Conservation (phyloP, 1,284 basidiomycete genomes). For the Anthracocystis panici-leucophaei region DNA sequence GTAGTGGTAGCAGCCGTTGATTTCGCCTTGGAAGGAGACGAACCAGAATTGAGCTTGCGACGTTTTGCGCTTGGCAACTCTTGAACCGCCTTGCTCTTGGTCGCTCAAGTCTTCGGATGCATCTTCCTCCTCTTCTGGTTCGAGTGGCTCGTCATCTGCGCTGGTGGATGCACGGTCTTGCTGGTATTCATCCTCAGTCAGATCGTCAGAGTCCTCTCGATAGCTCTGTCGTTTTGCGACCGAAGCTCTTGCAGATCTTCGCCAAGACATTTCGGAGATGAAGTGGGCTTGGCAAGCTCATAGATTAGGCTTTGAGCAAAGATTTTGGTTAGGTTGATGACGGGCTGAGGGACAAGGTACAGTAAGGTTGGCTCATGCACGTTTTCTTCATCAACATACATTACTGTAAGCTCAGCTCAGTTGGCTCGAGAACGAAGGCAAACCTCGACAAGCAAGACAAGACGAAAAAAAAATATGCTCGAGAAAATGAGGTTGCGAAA, state of each 20-base stretch:
- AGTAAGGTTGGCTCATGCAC: no score
- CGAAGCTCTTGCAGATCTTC: conserved; percentile 34
- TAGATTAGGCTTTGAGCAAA: not conserved
- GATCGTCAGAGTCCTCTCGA: conserved; percentile 34
- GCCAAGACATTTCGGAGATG: conserved; percentile 23
- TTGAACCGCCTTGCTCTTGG: conserved; percentile 4
- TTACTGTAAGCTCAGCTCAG: no score
- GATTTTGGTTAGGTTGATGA: not conserved
- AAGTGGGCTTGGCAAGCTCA: not conserved
- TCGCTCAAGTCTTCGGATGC: conserved; percentile 9
- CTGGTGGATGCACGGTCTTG: conserved; percentile 23
- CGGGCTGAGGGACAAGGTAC: no score
- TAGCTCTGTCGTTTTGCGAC: conserved; percentile 32
- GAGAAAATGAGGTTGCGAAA: no score
- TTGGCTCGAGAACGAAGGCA: no score
- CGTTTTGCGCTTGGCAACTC: conserved; percentile 15
- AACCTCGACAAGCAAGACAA: no score
- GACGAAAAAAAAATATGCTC: no score
- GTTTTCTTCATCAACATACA: no score
- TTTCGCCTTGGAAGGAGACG: conserved; percentile 7
- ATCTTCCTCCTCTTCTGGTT: not conserved
- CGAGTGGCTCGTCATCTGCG: conserved; percentile 18
- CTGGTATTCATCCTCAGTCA: conserved; percentile 39
- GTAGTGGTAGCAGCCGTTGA: not conserved
- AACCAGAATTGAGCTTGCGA: conserved; percentile 8